phyloP scores from a whole-genome alignment of 2,329 filamentous ascomycete genomes.

The Raffaelea albimanens region DNA sequence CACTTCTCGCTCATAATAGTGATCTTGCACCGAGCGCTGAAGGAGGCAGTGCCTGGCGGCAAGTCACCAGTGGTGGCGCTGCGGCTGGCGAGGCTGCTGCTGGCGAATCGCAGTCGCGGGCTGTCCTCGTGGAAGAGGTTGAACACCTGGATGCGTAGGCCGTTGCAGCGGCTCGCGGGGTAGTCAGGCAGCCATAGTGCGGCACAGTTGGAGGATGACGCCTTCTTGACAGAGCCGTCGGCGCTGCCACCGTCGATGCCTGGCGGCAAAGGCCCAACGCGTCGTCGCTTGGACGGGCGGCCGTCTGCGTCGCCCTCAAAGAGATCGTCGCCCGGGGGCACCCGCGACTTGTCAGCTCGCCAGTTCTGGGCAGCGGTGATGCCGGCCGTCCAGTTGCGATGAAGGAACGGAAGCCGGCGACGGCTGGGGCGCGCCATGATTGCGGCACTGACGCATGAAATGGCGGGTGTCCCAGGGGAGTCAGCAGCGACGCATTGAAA shows the following conservation, averaged over 20 bases:
- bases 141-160: conserved; percentile 42
- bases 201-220: not conserved
- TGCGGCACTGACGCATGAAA: not conserved
- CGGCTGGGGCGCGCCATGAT: conserved; percentile 1
- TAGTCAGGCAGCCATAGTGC: conserved; percentile 12
- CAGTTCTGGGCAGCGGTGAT: conserved; percentile 34
- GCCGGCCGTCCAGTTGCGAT: conserved; percentile 42
- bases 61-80: too few species aligned
- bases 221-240: too few species aligned
- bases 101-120: conserved; percentile 23
- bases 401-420: conserved; percentile 38
- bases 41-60: conserved; percentile 24
- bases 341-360: conserved; percentile 24
- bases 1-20: conserved; percentile 26
- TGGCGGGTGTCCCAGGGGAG: not conserved
- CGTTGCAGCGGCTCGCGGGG: conserved; percentile 13
- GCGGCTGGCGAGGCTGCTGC: conserved; percentile 23
- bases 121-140: conserved; percentile 42
- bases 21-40: conserved; percentile 33
- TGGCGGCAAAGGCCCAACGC: conserved; percentile 22
- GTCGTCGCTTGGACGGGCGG: conserved; percentile 40
- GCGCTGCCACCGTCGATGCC: conserved; percentile 1
- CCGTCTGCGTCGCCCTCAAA: conserved; percentile 20
- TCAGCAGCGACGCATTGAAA: not conserved
- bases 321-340: conserved; percentile 21